A percentile compares a stretch with the other conserved stretches of the same genome.
phyloP scores from a whole-genome alignment of 176 grass and related monocot species.

The Zizania latifolia region DNA sequence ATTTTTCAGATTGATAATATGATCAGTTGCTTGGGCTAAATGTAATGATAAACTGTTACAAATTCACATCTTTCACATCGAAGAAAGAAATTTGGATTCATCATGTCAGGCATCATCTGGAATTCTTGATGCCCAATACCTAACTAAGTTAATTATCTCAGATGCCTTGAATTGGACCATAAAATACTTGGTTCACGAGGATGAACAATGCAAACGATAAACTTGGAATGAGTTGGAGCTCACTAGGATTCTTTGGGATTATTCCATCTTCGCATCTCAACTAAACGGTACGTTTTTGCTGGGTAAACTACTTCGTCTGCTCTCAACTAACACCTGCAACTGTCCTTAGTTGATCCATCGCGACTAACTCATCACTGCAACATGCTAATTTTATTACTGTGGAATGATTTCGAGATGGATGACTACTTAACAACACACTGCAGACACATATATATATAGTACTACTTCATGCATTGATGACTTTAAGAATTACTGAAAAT shows the following conservation, averaged over 20 bases:
- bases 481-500: neutral
- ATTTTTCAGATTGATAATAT: neutral
- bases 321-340: conserved; percentile 35
- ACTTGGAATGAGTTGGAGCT: conserved; percentile 27
- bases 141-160: neutral
- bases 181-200: neutral
- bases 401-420: neutral
- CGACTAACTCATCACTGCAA: conserved; percentile 17
- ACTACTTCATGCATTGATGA: neutral
- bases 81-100: neutral
- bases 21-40: neutral
- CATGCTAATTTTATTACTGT: conserved; percentile 19
- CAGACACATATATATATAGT: neutral
- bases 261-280: neutral
- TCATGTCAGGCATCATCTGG: neutral
- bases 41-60: neutral
- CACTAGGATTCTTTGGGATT: conserved; percentile 37
- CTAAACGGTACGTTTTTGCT: neutral
- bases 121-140: neutral
- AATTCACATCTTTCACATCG: neutral
- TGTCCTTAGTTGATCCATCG: conserved; percentile 27
- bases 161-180: neutral
- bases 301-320: conserved; percentile 19
- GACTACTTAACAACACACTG: neutral
- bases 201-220: neutral